Base-by-base conservation (phyloP, 108 stramenopile species). In the Fistulifera pelliculosa region DNA sequence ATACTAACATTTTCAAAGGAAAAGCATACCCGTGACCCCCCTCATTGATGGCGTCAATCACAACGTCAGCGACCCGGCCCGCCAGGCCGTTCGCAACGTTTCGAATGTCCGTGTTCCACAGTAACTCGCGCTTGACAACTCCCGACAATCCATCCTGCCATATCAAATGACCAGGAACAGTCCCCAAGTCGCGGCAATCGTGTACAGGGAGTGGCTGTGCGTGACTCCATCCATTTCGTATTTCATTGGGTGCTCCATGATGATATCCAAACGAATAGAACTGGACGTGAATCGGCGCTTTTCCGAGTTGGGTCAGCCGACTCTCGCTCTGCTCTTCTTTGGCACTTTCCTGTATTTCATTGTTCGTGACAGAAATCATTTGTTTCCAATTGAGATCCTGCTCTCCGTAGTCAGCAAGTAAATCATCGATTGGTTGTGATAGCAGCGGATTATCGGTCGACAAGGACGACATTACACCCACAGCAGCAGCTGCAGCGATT, bases 231-330 rank as follows among this genome's bases (percentile, higher is more conserved):
- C 85, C 80, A 15, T 63, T 60, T 39, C 72, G 55, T 8, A 62
- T 55, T 27, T 77, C 58, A 12, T 77, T 39, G 4, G 90, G 90
- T 18, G 72, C 82, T 17, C 84, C 80, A 64, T 85, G 74, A 23
- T 56, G 70, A 50, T 79, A 83, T 5, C 90, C 90, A 68, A 87
- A 92, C 14, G 84, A 86, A 16, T 58, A 48, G 8, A 92, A 60
- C 44, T 77, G 70, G 10, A 92, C 44, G 53, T 87, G 90, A 19
- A 92, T 78, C 13, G 80, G 84, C 17, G 90, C 83, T 53, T 85
- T 85, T 14, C 77, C 81, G 38, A 66, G 56, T 10, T 49, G 66
- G 12, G 71, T 77, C 26, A 92, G 65, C 64, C 61, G 71, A 39
- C 61, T 76, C 39, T 55, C 15, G 21, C 59, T 43, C 2, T 58